Conservation (phyloP, 1,284 basidiomycete species). For the Cryptococcus wingfieldii region DNA sequence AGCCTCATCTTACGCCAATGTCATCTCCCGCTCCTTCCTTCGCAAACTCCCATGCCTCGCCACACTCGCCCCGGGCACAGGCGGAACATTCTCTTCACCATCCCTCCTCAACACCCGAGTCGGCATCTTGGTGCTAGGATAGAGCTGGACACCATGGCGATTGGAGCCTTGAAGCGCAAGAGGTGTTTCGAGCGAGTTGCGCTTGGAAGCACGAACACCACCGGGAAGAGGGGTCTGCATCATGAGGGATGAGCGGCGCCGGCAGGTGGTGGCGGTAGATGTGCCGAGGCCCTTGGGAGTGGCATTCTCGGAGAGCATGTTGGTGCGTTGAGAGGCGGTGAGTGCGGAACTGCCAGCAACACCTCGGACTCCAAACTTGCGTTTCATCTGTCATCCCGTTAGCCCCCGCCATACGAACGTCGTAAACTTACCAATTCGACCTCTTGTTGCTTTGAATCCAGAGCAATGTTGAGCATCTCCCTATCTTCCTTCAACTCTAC, state of each 20-base stretch:
- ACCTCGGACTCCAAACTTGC: slow-evolving; percentile 58
- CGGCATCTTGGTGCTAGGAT: slow-evolving; percentile 13
- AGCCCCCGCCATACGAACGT: not conserved
- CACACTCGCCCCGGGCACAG: not conserved
- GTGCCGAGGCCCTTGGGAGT: not conserved
- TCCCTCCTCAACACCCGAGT: slow-evolving; percentile 10
- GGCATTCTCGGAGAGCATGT: not conserved
- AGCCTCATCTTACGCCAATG: slow-evolving; percentile 6
- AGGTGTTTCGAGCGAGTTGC: slow-evolving; percentile 7
- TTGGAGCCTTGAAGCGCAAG: not conserved
- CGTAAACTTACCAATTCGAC: slow-evolving; percentile 66
- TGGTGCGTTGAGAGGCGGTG: slow-evolving; percentile 10
- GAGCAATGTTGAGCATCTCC: slow-evolving; percentile 71
- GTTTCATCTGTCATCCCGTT: slow-evolving; percentile 59
- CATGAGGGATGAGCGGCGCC: slow-evolving; percentile 12
- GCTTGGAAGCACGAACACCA: not conserved
- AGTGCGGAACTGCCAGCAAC: slow-evolving; percentile 60
- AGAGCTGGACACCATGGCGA: slow-evolving; percentile 10
- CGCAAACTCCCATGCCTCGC: slow-evolving; percentile 1
- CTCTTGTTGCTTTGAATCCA: slow-evolving; percentile 86
- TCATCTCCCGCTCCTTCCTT: slow-evolving; percentile 8
- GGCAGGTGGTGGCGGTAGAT: slow-evolving; percentile 1
- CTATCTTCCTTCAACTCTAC: slow-evolving; percentile 69
- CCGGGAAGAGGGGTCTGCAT: slow-evolving; percentile 10
- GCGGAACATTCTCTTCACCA: slow-evolving; percentile 18